A percentile compares a stretch with the other conserved stretches of the same genome.
These are phyloP conservation scores for Candida qinlingensis DNA, from an alignment of 805 yeast species.

Conservation along the genomic window DNA sequence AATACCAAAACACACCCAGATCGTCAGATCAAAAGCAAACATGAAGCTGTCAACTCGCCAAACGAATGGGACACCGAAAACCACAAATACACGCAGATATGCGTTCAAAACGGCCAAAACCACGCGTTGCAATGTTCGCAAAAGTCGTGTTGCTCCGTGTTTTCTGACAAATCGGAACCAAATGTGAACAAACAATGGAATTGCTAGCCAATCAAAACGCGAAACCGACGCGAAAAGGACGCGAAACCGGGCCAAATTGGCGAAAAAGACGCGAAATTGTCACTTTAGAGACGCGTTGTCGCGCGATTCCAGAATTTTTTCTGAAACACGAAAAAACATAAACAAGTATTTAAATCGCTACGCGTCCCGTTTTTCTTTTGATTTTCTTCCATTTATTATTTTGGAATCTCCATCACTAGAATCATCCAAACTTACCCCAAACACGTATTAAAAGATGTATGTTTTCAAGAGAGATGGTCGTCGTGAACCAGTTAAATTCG, in stretches of 20 bases:
- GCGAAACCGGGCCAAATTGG: neutral
- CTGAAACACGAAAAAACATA: neutral
- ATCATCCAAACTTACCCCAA: neutral
- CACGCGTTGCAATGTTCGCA: neutral
- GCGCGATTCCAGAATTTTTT: constrained; percentile 1
- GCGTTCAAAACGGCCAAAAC: neutral
- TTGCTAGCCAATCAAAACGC: constrained; percentile 6
- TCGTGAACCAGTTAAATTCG: constrained; percentile 91
- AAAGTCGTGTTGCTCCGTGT: neutral
- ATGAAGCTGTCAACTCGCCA: too few relatives aligned
- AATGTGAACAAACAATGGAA: constrained; percentile 4
- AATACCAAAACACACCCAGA: too few relatives aligned
- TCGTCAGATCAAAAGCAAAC: too few relatives aligned
- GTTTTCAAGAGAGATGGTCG: constrained; percentile 92
- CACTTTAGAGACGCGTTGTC: constrained; percentile 1
- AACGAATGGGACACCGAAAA: too few relatives aligned
- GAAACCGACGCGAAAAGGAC: constrained; percentile 10
- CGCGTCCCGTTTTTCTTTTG: constrained; percentile 8
- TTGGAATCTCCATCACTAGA: neutral
- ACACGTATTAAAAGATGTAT: constrained; percentile 43
- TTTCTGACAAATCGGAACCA: constrained; percentile 1
- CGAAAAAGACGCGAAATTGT: constrained; percentile 6
- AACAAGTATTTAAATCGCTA: constrained; percentile 5
- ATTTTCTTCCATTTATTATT: neutral
- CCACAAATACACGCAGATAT: too few relatives aligned